Percentiles rank a stretch among this genome's conserved stretches.
phyloP scores from a whole-genome alignment of 176 grass and related monocot genomes.

The Alloteropsis semialata region DNA sequence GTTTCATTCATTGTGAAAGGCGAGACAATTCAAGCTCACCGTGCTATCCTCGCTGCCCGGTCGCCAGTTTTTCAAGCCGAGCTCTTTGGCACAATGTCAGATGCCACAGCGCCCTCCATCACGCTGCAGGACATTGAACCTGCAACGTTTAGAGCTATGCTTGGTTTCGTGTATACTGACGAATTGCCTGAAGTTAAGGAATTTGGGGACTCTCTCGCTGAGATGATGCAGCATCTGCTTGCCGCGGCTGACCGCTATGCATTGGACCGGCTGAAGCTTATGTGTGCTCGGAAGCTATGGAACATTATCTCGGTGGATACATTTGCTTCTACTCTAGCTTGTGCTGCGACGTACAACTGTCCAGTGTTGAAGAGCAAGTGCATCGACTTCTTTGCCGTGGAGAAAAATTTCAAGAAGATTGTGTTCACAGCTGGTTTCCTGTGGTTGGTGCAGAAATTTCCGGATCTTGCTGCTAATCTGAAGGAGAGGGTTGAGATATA shows the following conservation, averaged over 20 bases:
- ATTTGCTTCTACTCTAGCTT: conserved; percentile 36
- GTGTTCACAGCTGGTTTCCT: conserved; percentile 23
- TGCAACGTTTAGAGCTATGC: not conserved
- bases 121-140: not conserved
- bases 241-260: conserved; percentile 57
- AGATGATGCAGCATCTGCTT: conserved; percentile 5
- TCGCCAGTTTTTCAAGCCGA: not conserved
- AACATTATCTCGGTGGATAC: conserved; percentile 31
- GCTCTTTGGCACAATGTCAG: not conserved
- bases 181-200: not conserved
- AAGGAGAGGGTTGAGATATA: not conserved
- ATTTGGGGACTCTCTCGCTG: not conserved
- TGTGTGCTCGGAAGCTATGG: conserved; percentile 40
- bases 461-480: conserved; percentile 6
- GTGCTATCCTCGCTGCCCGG: not conserved
- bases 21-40: not conserved
- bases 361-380: conserved; percentile 48
- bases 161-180: not conserved
- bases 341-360: conserved; percentile 45
- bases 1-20: not conserved
- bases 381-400: conserved; percentile 38
- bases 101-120: not conserved
- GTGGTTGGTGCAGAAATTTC: conserved; percentile 22
- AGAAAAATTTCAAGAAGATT: conserved; percentile 45
- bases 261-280: conserved; percentile 47